Conservation (phyloP, 495 filamentous ascomycete species). For the Bacidia gigantensis region DNA sequence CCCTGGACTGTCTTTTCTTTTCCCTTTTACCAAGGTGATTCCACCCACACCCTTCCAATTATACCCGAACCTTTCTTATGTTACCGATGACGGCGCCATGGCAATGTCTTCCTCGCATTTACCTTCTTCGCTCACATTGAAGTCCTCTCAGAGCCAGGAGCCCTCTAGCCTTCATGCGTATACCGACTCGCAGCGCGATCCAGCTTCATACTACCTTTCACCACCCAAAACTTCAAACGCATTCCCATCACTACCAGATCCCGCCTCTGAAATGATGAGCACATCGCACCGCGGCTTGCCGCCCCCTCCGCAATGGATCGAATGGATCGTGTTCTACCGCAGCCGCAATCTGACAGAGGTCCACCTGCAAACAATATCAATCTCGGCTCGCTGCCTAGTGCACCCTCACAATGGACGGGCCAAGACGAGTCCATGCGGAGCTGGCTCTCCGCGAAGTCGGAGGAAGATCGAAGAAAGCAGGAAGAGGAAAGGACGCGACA, state of each 20-base stretch:
- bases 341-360: conserved; percentile 25
- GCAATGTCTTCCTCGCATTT: conserved; percentile 3
- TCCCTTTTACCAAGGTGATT: background rate
- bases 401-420: conserved; percentile 58
- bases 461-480: conserved; percentile 72
- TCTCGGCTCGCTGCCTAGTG: conserved; percentile 48
- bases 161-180: conserved; percentile 30
- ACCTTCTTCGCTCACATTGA: conserved; percentile 33
- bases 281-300: conserved; percentile 27
- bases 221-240: conserved; percentile 13
- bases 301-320: conserved; percentile 24
- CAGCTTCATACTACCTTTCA: conserved; percentile 25
- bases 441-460: conserved; percentile 70
- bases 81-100: background rate
- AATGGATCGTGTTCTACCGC: conserved; percentile 16
- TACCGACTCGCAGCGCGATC: conserved; percentile 23
- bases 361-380: conserved; percentile 27
- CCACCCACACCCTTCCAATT: conserved; percentile 4
- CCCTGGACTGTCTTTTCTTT: background rate
- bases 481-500: conserved; percentile 84
- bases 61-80: background rate
- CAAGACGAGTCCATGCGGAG: conserved; percentile 68
- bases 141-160: conserved; percentile 27
- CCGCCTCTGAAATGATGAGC: conserved; percentile 21
- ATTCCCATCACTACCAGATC: background rate